Evolutionary conservation across 306 rosid species (phyloP), one percentile per base, ranked within the genome.

Genomic region (Sicyos edulis): DNA sequence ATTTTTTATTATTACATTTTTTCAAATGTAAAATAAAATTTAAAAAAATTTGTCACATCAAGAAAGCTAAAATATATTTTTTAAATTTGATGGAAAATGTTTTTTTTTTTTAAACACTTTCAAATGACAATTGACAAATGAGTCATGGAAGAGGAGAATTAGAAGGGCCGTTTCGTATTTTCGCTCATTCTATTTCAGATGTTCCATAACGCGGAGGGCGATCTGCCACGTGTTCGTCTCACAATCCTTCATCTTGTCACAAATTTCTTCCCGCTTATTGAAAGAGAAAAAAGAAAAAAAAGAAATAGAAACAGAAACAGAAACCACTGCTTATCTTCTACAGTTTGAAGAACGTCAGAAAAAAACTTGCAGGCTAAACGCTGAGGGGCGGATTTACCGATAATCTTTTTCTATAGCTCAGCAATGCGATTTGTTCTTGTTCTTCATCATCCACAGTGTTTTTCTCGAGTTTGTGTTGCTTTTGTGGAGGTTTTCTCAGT

Each of bases 291-390:
- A 40, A 4, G 37, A 32, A 32, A 32, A 32, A 32, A 32, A 32
- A 32, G 44, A 32, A 32, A 32, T 32, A 32, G 37, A 52, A 9
- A 51, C 11, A 15, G 65, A 37, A 50, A 40, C 62, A 32, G 80
- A 71, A 76, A 40, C 68, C 57, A 75, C 73, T 79, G 84, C 87
- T 86, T 86, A 86, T 88, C 92, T 78, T 85, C 87, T 80, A 62
- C 21, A 6, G 17, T 73, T 54, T 3, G 21, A 11, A 44, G 71
- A 52, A 60, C 50, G 44, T 20, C 63, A 66, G 50, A 64, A 62
- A 26, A n/a, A 61, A 68, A 61, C 70, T 68, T 20, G 73, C 76
- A 29, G 10, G 65, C 57, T 12, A 47, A 67, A 21, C 50, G 51
- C 58, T 13, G 70, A 24, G 45, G 16, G 52, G 8, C 60, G 68